Percentiles rank a stretch among this genome's conserved stretches.
phyloP scores from a whole-genome alignment of 345 rosid species.

The Aquilaria yunnanensis region DNA sequence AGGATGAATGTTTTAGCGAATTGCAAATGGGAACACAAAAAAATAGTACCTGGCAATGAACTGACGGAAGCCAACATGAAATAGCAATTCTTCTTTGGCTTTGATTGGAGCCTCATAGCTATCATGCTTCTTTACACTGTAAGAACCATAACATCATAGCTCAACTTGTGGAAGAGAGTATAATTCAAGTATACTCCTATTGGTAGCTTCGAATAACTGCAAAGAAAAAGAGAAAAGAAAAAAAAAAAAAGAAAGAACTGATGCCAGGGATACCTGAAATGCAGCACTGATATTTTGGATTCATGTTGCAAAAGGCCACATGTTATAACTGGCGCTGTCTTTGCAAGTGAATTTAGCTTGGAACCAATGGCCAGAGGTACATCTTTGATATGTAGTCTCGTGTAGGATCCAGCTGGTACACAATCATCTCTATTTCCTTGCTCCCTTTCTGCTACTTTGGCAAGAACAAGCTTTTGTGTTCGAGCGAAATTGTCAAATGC shows the following conservation, averaged over 20 bases:
- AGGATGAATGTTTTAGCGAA: conserved; percentile 4
- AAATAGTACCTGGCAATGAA: conserved; percentile 67
- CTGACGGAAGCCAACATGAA: conserved; percentile 95
- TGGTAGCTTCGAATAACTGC: conserved; percentile 11
- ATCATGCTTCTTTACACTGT: conserved; percentile 81
- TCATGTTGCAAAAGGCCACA: conserved; percentile 95
- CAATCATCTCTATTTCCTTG: conserved; percentile 49
- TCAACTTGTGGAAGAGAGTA: conserved; percentile 1
- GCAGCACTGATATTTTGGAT: conserved; percentile 96
- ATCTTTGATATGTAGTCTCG: conserved; percentile 69
- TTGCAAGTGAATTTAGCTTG: conserved; percentile 38
- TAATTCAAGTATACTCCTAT: conserved; percentile 1
- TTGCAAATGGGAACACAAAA: background rate
- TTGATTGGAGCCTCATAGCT: conserved; percentile 70
- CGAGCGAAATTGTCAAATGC: conserved; percentile 80
- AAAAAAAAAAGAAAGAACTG: background rate
- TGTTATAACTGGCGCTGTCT: conserved; percentile 43
- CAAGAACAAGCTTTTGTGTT: conserved; percentile 79
- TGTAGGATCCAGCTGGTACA: conserved; percentile 52
- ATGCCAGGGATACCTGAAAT: conserved; percentile 58
- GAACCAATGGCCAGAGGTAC: conserved; percentile 55
- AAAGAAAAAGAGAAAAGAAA: background rate
- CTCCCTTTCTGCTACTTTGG: conserved; percentile 51
- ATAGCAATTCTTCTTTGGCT: conserved; percentile 82
- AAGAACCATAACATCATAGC: conserved; percentile 9